A percentile compares a stretch with the other conserved stretches of the same genome.
Evolutionary conservation across 192 early-diverging fungal species (phyloP).

Genomic region (Piromyces finnis): DNA sequence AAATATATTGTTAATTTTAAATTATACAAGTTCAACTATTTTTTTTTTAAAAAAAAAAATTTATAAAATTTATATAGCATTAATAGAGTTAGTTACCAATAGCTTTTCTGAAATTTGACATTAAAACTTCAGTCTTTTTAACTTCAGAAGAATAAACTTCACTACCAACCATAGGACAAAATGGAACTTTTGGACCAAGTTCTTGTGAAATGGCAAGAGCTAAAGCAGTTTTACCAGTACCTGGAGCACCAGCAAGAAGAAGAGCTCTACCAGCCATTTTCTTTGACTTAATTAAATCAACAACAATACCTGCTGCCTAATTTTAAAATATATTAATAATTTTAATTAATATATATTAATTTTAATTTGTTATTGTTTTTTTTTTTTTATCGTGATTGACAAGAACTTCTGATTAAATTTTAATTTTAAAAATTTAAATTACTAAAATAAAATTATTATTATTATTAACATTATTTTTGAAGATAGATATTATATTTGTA

Average conservation of each 20-base stretch:
- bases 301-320: constrained; percentile 83
- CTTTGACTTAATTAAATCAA: constrained; percentile 84
- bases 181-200: constrained; percentile 94
- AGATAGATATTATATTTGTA: too few relatives aligned
- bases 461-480: too few relatives aligned
- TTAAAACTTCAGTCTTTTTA: constrained; percentile 98
- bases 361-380: too few relatives aligned
- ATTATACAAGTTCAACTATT: too few relatives aligned
- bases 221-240: constrained; percentile 95
- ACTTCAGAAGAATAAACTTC: constrained; percentile 96
- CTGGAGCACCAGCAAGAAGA: constrained; percentile 86
- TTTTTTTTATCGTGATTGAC: too few relatives aligned
- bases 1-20: neutral
- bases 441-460: too few relatives aligned
- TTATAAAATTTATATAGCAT: too few relatives aligned
- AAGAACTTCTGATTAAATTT: too few relatives aligned
- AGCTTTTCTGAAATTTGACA: constrained; percentile 96
- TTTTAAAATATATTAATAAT: neutral
- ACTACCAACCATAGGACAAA: constrained; percentile 96
- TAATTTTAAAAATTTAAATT: too few relatives aligned
- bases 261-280: constrained; percentile 96
- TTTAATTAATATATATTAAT: too few relatives aligned
- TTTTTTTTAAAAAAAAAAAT: too few relatives aligned
- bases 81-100: too few relatives aligned
- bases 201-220: constrained; percentile 93